Conservation (phyloP, 257 asterid genomes). For the Galeopsis tetrahit region DNA sequence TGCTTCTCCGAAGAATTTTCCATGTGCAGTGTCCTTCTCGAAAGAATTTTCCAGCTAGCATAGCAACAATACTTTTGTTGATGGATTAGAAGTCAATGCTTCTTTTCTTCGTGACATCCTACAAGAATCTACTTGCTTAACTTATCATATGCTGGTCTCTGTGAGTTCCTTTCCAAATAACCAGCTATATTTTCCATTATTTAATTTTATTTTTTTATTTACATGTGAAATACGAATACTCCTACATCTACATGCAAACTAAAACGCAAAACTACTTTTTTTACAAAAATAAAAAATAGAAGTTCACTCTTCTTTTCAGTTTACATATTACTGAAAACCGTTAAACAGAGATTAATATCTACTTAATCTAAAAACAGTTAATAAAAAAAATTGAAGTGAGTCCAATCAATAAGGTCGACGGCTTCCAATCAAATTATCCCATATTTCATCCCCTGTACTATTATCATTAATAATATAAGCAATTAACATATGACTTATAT, state of each 20-base stretch:
- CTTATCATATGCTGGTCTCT: conserved; percentile 18
- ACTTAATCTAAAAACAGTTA: background rate
- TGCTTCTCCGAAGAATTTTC: conserved; percentile 38
- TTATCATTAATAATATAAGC: background rate
- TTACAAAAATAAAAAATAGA: background rate
- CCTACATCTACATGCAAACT: background rate
- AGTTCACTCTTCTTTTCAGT: background rate
- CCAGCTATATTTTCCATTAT: conserved; percentile 4
- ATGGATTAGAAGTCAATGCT: conserved; percentile 34
- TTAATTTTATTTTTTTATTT: background rate
- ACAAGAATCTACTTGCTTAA: conserved; percentile 28
- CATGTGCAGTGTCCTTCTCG: conserved; percentile 41
- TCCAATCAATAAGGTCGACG: background rate
- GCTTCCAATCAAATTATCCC: background rate
- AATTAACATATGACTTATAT: background rate
- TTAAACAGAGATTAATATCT: background rate
- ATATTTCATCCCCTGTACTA: background rate
- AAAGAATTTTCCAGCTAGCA: conserved; percentile 41
- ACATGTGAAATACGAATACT: background rate
- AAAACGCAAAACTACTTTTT: background rate
- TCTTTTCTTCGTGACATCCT: conserved; percentile 37
- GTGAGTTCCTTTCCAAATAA: conserved; percentile 16
- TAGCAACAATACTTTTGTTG: conserved; percentile 20
- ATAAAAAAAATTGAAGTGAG: background rate
- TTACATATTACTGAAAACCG: conserved; percentile 20